A percentile compares a stretch with the other conserved stretches of the same genome.
These are phyloP conservation scores for Purpureocillium takamizusanense DNA, from an alignment of 2,329 filamentous ascomycete genomes.

Conservation along the genomic window DNA sequence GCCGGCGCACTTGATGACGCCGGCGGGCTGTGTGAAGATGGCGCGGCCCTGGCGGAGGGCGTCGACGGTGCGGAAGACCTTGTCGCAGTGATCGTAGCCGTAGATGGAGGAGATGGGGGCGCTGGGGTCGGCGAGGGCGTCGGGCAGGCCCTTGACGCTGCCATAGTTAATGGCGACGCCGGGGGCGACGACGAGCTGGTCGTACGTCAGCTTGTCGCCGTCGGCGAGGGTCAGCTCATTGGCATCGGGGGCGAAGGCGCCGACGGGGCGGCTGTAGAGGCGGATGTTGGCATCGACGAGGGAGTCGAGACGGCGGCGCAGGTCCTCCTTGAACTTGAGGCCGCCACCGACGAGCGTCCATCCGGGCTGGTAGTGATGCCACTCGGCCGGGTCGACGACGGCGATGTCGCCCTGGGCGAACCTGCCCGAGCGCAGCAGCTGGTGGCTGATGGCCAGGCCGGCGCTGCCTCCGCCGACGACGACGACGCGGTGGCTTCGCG, in stretches of 20 bases:
- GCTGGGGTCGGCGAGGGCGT: constrained; percentile 39
- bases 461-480: constrained; percentile 60
- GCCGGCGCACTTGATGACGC: constrained; percentile 51
- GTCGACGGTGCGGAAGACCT: constrained; percentile 39
- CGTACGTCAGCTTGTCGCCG: constrained; percentile 49
- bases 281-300: constrained; percentile 52
- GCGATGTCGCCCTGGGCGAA: constrained; percentile 54
- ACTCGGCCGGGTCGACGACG: constrained; percentile 51
- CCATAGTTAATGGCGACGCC: constrained; percentile 43
- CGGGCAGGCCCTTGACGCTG: constrained; percentile 45
- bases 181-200: constrained; percentile 55
- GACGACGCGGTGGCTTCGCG: constrained; percentile 49
- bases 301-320: constrained; percentile 38
- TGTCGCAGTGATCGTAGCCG: constrained; percentile 44
- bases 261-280: constrained; percentile 46
- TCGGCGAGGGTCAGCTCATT: constrained; percentile 46
- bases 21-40: constrained; percentile 51
- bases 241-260: constrained; percentile 41
- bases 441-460: constrained; percentile 56
- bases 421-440: constrained; percentile 50
- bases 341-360: constrained; percentile 63
- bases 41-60: constrained; percentile 39
- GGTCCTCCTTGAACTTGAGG: constrained; percentile 51
- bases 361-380: constrained; percentile 61
- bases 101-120: constrained; percentile 48